phyloP scores from a whole-genome alignment of 2,329 filamentous ascomycete genomes.

The Teratosphaeria pseudoeucalypti region DNA sequence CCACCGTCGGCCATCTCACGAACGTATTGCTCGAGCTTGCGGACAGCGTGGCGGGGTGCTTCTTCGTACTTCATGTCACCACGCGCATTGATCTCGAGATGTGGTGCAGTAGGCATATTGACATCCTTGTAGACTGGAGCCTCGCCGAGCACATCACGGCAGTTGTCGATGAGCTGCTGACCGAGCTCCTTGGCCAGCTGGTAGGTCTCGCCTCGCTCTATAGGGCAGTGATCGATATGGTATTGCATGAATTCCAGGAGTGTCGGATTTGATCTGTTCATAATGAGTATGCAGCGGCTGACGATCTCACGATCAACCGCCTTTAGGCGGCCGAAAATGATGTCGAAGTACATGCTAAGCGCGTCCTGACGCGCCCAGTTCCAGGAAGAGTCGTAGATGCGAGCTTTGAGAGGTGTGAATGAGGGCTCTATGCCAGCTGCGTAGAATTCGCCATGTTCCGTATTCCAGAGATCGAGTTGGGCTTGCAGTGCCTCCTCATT shows the following conservation, averaged over 20 bases:
- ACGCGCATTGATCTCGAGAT: constrained; percentile 82
- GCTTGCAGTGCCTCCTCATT: constrained; percentile 80
- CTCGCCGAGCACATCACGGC: constrained; percentile 76
- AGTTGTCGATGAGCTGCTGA: constrained; percentile 91
- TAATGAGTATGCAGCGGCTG: constrained; percentile 95
- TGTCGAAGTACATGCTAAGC: constrained; percentile 97
- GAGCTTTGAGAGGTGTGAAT: constrained; percentile 87
- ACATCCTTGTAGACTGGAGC: constrained; percentile 95
- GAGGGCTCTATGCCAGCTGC: constrained; percentile 87
- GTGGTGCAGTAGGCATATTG: constrained; percentile 77
- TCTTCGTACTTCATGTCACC: constrained; percentile 92
- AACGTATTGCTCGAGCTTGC: constrained; percentile 97
- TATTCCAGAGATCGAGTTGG: constrained; percentile 87
- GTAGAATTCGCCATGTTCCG: constrained; percentile 94
- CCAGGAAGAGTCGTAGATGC: constrained; percentile 96
- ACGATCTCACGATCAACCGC: constrained; percentile 95
- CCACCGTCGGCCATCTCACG: constrained; percentile 97
- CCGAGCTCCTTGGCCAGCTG: constrained; percentile 93
- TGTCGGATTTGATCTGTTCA: constrained; percentile 96
- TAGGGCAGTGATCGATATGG: constrained; percentile 97
- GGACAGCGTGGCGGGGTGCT: constrained; percentile 72
- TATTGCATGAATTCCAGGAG: constrained; percentile 99
- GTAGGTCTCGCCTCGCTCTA: constrained; percentile 93
- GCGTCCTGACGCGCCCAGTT: constrained; percentile 98
- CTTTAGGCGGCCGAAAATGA: constrained; percentile 91